These are phyloP conservation scores for Aethionema arabicum DNA, from an alignment of 345 rosid species.

Conservation along the genomic window DNA sequence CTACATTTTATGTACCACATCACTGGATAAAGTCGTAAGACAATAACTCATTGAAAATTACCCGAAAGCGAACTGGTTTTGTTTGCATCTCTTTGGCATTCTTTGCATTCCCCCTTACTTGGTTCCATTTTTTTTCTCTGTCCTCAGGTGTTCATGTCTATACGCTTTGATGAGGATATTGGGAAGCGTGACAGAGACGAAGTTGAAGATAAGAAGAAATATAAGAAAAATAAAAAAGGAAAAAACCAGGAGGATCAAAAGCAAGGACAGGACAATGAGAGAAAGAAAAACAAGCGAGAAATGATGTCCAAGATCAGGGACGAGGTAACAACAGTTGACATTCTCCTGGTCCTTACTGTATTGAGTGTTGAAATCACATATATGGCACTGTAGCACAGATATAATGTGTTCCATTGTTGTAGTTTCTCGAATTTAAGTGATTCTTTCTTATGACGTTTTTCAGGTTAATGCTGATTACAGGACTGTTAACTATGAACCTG, in stretches of 20 bases:
- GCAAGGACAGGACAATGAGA: slow-evolving; percentile 52
- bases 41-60: neutral
- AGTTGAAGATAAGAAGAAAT: slow-evolving; percentile 43
- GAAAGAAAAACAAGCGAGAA: slow-evolving; percentile 70
- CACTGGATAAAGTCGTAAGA: slow-evolving; percentile 3
- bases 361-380: slow-evolving; percentile 5
- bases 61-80: slow-evolving; percentile 12
- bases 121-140: slow-evolving; percentile 15
- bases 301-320: slow-evolving; percentile 66
- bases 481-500: slow-evolving; percentile 60
- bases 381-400: slow-evolving; percentile 6
- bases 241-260: slow-evolving; percentile 54
- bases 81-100: slow-evolving; percentile 12
- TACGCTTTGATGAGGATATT: slow-evolving; percentile 84
- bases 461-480: slow-evolving; percentile 90
- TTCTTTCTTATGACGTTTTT: neutral
- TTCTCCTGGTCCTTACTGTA: slow-evolving; percentile 6
- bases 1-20: slow-evolving; percentile 9
- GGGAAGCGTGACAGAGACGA: slow-evolving; percentile 43
- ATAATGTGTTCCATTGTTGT: neutral
- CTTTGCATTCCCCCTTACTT: slow-evolving; percentile 16
- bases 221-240: slow-evolving; percentile 59
- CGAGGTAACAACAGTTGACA: slow-evolving; percentile 49
- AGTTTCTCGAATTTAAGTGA: slow-evolving; percentile 16
- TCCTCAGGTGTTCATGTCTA: slow-evolving; percentile 75